Percentiles rank a stretch among this genome's conserved stretches.
Conservation (phyloP, 2,329 filamentous ascomycete genomes). For the Talaromyces sp. region DNA sequence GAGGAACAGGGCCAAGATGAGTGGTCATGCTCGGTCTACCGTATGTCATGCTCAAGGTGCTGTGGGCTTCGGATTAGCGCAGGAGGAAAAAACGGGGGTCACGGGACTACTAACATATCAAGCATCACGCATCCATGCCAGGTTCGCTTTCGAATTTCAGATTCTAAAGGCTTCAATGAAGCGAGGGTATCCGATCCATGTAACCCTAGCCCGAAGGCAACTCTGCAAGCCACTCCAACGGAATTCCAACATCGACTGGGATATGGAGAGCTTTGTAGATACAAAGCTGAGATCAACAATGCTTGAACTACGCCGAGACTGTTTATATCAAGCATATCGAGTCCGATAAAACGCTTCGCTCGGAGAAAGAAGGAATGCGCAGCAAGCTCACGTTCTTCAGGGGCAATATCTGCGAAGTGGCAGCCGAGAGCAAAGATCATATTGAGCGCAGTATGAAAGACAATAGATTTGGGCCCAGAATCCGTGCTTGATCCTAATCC, state of each 20-base stretch:
- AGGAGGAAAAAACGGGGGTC: neutral
- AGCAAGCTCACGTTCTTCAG: conserved; percentile 21
- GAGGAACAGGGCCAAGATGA: conserved; percentile 21
- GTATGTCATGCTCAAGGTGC: conserved; percentile 36
- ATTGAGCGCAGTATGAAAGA: conserved; percentile 42
- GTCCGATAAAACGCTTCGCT: conserved; percentile 28
- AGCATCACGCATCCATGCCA: conserved; percentile 40
- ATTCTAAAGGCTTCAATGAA: conserved; percentile 25
- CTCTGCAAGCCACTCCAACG: conserved; percentile 38
- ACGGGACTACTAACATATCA: conserved; percentile 26
- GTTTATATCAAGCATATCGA: conserved; percentile 35
- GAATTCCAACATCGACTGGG: conserved; percentile 41
- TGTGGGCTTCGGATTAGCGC: conserved; percentile 9
- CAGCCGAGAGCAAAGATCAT: conserved; percentile 40
- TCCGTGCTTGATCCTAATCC: conserved; percentile 32
- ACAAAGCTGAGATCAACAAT: conserved; percentile 34
- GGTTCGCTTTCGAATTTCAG: conserved; percentile 31
- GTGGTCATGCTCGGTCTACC: conserved; percentile 30
- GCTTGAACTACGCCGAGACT: conserved; percentile 39
- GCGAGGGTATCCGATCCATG: conserved; percentile 25
- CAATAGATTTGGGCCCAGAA: conserved; percentile 19
- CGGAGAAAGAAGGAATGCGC: conserved; percentile 32
- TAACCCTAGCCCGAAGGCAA: conserved; percentile 40
- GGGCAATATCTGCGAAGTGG: conserved; percentile 32
- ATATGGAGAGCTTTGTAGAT: conserved; percentile 39